These are phyloP conservation scores for Coleophoma eucalyptorum DNA, from an alignment of 2,329 filamentous ascomycete genomes.

Conservation along the genomic window DNA sequence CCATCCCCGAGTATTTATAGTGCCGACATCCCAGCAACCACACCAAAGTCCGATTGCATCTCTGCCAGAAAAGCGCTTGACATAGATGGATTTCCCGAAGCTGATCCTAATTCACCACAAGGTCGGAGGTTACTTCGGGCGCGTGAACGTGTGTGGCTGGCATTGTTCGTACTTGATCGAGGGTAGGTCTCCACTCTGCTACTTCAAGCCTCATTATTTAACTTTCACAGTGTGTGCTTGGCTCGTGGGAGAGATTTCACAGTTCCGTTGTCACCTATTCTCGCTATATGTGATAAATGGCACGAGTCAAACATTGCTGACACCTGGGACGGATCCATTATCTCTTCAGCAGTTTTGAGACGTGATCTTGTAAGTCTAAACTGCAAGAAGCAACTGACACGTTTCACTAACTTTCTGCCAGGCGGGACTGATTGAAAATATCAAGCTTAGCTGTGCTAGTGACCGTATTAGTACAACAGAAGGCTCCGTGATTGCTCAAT, in stretches of 20 bases:
- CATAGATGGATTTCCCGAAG: constrained; percentile 63
- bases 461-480: constrained; percentile 44
- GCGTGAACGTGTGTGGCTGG: constrained; percentile 67
- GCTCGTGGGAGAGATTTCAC: constrained; percentile 67
- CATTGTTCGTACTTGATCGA: constrained; percentile 68
- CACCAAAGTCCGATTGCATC: constrained; percentile 66
- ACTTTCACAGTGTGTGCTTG: constrained; percentile 52
- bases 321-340: constrained; percentile 64
- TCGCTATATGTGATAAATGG: constrained; percentile 68
- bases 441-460: constrained; percentile 56
- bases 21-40: constrained; percentile 37
- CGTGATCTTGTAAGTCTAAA: constrained; percentile 52
- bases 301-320: constrained; percentile 61
- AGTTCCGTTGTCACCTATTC: constrained; percentile 60
- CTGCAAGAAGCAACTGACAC: background rate
- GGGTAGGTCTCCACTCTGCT: constrained; percentile 38
- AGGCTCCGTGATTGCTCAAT: constrained; percentile 49
- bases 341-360: constrained; percentile 67
- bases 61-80: constrained; percentile 60
- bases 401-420: constrained; percentile 16
- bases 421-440: constrained; percentile 53
- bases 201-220: constrained; percentile 12
- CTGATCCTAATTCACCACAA: constrained; percentile 56
- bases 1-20: constrained; percentile 45
- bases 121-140: constrained; percentile 59